These are phyloP conservation scores for Prasinococcaceae sp. DNA, from an alignment of 139 green algal genomes.

Conservation along the genomic window DNA sequence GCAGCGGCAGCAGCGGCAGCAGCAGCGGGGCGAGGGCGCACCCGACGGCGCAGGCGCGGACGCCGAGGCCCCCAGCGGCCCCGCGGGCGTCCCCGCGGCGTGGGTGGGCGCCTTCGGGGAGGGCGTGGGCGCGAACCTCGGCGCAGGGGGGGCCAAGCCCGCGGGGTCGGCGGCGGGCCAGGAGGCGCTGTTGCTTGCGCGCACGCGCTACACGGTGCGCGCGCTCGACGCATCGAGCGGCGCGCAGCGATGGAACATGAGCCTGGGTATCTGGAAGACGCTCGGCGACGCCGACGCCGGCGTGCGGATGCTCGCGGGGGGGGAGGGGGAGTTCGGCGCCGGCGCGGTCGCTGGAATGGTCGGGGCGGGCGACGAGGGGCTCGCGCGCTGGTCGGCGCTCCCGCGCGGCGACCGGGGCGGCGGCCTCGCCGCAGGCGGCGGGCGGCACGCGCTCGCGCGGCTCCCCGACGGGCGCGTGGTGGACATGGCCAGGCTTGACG, in stretches of 20 bases:
- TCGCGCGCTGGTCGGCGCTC: background rate
- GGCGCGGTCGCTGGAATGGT: background rate
- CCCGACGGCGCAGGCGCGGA: too few species aligned
- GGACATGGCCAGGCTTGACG: too few species aligned
- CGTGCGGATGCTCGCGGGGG: background rate
- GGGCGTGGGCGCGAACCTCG: too few species aligned
- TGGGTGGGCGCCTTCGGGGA: too few species aligned
- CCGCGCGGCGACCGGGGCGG: background rate
- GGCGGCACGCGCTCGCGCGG: too few species aligned
- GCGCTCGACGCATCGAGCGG: constrained; percentile 11
- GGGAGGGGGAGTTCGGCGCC: background rate
- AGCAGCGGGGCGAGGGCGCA: too few species aligned
- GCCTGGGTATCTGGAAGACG: constrained; percentile 7
- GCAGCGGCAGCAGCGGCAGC: too few species aligned
- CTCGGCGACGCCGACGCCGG: background rate
- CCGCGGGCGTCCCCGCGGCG: too few species aligned
- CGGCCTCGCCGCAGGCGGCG: background rate
- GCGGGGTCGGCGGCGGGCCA: too few species aligned
- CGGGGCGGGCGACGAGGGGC: background rate
- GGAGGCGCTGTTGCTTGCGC: constrained; percentile 15
- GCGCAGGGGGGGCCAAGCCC: too few species aligned
- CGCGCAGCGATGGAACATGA: constrained; percentile 24
- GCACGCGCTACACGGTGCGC: constrained; percentile 24
- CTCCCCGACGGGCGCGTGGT: too few species aligned
- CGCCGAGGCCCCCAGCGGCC: too few species aligned